A percentile compares a stretch with the other conserved stretches of the same genome.
Conservation (phyloP, 805 yeast genomes). For the Yamadazyma akitaensis region DNA sequence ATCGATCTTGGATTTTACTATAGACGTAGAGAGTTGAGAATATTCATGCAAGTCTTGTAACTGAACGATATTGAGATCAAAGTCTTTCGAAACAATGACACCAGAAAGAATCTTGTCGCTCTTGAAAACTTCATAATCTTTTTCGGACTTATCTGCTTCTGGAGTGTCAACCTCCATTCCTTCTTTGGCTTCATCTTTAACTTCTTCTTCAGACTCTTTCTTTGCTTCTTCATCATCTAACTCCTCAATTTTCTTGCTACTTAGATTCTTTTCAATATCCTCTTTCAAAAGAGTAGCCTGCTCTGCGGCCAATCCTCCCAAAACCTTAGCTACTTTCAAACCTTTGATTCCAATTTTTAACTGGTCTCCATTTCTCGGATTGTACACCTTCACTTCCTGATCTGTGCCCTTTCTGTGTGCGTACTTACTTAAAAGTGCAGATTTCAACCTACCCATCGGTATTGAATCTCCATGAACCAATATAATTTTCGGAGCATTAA, state of each 20-base stretch:
- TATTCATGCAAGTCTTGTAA: conserved; percentile 86
- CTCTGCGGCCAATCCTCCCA: conserved; percentile 51
- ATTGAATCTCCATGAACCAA: conserved; percentile 96
- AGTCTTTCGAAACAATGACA: conserved; percentile 85
- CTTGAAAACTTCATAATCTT: conserved; percentile 11
- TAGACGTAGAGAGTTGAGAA: conserved; percentile 80
- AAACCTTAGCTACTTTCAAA: conserved; percentile 72
- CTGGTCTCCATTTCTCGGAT: conserved; percentile 87
- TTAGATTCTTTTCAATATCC: conserved; percentile 59
- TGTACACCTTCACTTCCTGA: conserved; percentile 84
- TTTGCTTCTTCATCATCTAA: conserved; percentile 13
- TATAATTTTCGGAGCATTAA: conserved; percentile 80
- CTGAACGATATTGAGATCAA: conserved; percentile 78
- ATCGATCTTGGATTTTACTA: conserved; percentile 77
- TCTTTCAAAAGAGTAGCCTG: conserved; percentile 33
- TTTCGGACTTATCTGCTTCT: conserved; percentile 6
- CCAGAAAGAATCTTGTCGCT: conserved; percentile 59
- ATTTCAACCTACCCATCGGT: conserved; percentile 97
- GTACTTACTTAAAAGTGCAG: conserved; percentile 87
- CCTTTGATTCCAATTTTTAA: conserved; percentile 77
- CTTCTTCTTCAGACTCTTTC: conserved; percentile 12
- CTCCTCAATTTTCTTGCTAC: conserved; percentile 35
- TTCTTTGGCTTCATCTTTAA: conserved; percentile 7
- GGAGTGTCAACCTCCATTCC: conserved; percentile 5
- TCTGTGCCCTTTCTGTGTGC: conserved; percentile 78